A percentile compares a stretch with the other conserved stretches of the same genome.
These are phyloP conservation scores for Westerdykella ornata DNA, from an alignment of 2,329 filamentous ascomycete species.

Conservation along the genomic window DNA sequence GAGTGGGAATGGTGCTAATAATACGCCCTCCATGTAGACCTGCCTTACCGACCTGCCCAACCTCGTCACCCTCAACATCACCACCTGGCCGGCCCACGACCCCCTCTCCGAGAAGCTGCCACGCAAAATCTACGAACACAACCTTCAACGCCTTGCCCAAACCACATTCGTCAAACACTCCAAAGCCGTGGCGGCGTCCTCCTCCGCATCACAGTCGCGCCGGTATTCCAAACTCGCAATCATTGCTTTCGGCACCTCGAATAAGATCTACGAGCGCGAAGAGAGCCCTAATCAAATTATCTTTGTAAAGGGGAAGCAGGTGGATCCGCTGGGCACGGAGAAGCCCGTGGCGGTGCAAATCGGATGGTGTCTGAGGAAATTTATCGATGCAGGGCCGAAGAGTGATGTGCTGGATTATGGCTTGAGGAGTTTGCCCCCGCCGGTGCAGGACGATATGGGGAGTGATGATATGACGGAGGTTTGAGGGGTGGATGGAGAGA, in stretches of 20 bases:
- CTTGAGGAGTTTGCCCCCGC: conserved; percentile 34
- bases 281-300: conserved; percentile 44
- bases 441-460: conserved; percentile 28
- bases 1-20: conserved; percentile 7
- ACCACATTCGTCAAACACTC: conserved; percentile 29
- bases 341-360: conserved; percentile 40
- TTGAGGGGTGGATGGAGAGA: not conserved
- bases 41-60: conserved; percentile 35
- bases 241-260: conserved; percentile 43
- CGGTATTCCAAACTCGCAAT: conserved; percentile 38
- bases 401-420: conserved; percentile 44
- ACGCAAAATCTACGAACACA: conserved; percentile 41
- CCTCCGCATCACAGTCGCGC: conserved; percentile 19
- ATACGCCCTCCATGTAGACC: conserved; percentile 17
- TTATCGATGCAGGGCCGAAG: conserved; percentile 38
- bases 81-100: conserved; percentile 39
- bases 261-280: conserved; percentile 44
- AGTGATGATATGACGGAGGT: conserved; percentile 24
- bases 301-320: conserved; percentile 41
- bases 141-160: conserved; percentile 39
- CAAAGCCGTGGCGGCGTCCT: no score
- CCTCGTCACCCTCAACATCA: conserved; percentile 44
- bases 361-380: conserved; percentile 43
- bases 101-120: conserved; percentile 28
- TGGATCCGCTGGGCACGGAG: conserved; percentile 39